Conservation (phyloP, 2,329 filamentous ascomycete genomes). For the Arthrobotrys pseudoclavata region DNA sequence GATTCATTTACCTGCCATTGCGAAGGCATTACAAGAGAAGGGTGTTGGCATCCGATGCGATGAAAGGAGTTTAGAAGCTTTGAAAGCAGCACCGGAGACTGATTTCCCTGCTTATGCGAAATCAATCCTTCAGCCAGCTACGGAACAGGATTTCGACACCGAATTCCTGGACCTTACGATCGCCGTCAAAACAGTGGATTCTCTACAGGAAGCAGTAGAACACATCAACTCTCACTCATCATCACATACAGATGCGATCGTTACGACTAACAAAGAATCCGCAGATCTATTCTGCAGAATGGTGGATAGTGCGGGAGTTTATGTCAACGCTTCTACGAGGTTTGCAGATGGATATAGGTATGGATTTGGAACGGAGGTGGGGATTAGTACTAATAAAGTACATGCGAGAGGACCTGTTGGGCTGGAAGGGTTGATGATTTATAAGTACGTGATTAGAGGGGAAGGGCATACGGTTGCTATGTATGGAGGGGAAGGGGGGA, state of each 20-base stretch:
- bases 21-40: slow-evolving; percentile 78
- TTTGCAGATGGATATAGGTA: slow-evolving; percentile 98
- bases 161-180: slow-evolving; percentile 89
- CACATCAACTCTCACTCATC: slow-evolving; percentile 90
- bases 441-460: slow-evolving; percentile 93
- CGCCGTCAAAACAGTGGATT: slow-evolving; percentile 82
- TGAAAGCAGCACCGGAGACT: slow-evolving; percentile 69
- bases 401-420: slow-evolving; percentile 94
- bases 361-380: slow-evolving; percentile 97
- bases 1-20: slow-evolving; percentile 78
- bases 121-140: slow-evolving; percentile 74
- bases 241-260: slow-evolving; percentile 92
- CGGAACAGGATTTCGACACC: slow-evolving; percentile 80
- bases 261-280: slow-evolving; percentile 77
- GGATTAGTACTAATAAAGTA: slow-evolving; percentile 99
- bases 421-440: slow-evolving; percentile 93
- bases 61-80: slow-evolving; percentile 74
- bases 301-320: slow-evolving; percentile 90
- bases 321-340: slow-evolving; percentile 95
- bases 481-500: slow-evolving; percentile 45
- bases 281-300: slow-evolving; percentile 87
- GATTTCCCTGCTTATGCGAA: slow-evolving; percentile 64
- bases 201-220: slow-evolving; percentile 78
- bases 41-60: slow-evolving; percentile 90
- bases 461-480: slow-evolving; percentile 74